A percentile compares a stretch with the other conserved stretches of the same genome.
These are phyloP conservation scores for Chamaecrista fasciculata DNA, from an alignment of 306 rosid genomes.

Conservation along the genomic window DNA sequence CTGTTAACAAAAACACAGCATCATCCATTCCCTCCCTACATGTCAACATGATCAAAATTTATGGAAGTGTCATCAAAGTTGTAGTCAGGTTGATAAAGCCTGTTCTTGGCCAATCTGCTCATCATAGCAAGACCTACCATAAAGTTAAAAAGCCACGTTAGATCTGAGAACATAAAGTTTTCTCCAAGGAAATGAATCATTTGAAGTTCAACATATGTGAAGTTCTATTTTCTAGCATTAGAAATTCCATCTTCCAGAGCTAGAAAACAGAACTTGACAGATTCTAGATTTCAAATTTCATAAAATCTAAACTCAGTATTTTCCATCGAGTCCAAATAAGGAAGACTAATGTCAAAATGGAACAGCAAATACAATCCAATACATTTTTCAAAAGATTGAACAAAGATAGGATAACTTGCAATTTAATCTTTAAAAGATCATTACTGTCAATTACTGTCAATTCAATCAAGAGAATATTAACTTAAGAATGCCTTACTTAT, in stretches of 20 bases:
- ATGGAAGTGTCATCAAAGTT: constrained; percentile 53
- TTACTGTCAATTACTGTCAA: no score
- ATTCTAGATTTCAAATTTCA: no score
- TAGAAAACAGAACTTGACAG: no score
- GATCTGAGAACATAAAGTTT: background rate
- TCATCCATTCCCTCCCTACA: constrained; percentile 42
- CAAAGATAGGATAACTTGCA: no score
- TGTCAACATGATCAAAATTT: constrained; percentile 60
- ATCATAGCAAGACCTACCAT: constrained; percentile 72
- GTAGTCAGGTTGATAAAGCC: constrained; percentile 55
- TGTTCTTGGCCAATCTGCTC: constrained; percentile 69
- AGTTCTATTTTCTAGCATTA: background rate
- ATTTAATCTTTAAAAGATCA: no score
- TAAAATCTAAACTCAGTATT: no score
- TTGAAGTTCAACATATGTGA: no score
- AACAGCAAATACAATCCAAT: background rate
- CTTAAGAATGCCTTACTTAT: no score
- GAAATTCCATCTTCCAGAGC: no score
- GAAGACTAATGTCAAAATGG: background rate
- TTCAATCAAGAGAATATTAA: no score
- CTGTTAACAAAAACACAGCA: constrained; percentile 16
- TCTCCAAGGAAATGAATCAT: background rate
- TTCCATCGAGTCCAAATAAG: no score
- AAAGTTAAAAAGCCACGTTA: constrained; percentile 14
- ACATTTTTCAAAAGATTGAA: no score